phyloP scores from a whole-genome alignment of 306 rosid species.

The Vigna hirtella region DNA sequence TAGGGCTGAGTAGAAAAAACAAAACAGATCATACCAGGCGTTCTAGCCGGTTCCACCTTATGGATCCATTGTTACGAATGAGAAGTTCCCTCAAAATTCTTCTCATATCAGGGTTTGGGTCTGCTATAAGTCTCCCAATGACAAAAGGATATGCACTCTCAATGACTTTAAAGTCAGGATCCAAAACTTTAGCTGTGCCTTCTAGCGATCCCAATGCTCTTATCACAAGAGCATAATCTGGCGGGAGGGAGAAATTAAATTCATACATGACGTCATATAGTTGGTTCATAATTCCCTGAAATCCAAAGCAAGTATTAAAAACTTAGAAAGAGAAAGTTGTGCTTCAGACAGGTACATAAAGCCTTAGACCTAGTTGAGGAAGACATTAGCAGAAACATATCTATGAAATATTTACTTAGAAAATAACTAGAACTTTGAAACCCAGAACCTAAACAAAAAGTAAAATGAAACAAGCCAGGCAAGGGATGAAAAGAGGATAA shows the following conservation, averaged over 20 bases:
- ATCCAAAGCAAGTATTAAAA: slow-evolving; percentile 49
- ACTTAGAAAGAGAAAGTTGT: slow-evolving; percentile 26
- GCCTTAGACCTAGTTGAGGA: background rate
- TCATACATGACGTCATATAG: slow-evolving; percentile 87
- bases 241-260: slow-evolving; percentile 91
- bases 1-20: slow-evolving; percentile 21
- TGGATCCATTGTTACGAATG: slow-evolving; percentile 83
- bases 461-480: slow-evolving; percentile 7
- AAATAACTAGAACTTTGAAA: slow-evolving; percentile 32
- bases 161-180: slow-evolving; percentile 89
- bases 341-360: slow-evolving; percentile 30
- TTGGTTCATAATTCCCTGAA: slow-evolving; percentile 93
- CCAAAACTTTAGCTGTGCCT: slow-evolving; percentile 95
- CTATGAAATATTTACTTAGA: slow-evolving; percentile 27
- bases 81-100: slow-evolving; percentile 91
- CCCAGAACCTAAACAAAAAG: slow-evolving; percentile 29
- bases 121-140: slow-evolving; percentile 90
- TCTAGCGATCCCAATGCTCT: slow-evolving; percentile 95
- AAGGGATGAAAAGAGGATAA: slow-evolving; percentile 15
- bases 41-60: slow-evolving; percentile 95
- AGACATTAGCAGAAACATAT: slow-evolving; percentile 28
- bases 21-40: slow-evolving; percentile 71
- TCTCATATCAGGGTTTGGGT: slow-evolving; percentile 98
- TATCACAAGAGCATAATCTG: slow-evolving; percentile 95
- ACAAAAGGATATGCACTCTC: slow-evolving; percentile 96